phyloP scores from a whole-genome alignment of 768 basidiomycete genomes.

The Lentinus brumalis region DNA sequence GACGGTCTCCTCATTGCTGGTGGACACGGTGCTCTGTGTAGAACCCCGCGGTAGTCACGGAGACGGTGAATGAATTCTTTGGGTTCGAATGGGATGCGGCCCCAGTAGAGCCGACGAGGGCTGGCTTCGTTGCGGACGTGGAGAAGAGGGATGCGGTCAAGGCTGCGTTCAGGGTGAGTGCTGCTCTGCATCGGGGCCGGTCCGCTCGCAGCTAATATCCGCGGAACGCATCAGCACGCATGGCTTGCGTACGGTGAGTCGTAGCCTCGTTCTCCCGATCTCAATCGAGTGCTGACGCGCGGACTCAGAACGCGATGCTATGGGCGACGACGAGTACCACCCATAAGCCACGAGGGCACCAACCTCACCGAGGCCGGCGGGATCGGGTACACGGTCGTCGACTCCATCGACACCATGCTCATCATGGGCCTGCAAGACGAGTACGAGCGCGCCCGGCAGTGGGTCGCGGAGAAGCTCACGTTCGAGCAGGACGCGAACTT shows the following conservation, averaged over 20 bases:
- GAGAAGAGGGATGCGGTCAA: constrained; percentile 70
- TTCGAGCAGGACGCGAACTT: constrained; percentile 80
- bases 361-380: constrained; percentile 79
- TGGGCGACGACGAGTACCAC: constrained; percentile 92
- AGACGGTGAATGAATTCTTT: constrained; percentile 20
- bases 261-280: constrained; percentile 14
- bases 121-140: constrained; percentile 55
- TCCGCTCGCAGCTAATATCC: constrained; percentile 10
- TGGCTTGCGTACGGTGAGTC: constrained; percentile 81
- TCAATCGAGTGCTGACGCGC: constrained; percentile 5
- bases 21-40: neutral
- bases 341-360: constrained; percentile 69
- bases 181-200: neutral
- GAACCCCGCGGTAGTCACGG: constrained; percentile 11
- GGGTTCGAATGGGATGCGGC: constrained; percentile 17
- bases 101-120: neutral
- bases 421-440: constrained; percentile 84
- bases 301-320: constrained; percentile 76
- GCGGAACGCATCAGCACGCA: constrained; percentile 57
- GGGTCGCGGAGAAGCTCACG: constrained; percentile 68
- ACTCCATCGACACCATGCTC: constrained; percentile 85
- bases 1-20: neutral
- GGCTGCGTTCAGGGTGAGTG: constrained; percentile 73
- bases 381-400: constrained; percentile 88
- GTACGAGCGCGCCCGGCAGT: constrained; percentile 72